Conservation (phyloP, 257 asterid genomes). For the Linaria vulgaris region DNA sequence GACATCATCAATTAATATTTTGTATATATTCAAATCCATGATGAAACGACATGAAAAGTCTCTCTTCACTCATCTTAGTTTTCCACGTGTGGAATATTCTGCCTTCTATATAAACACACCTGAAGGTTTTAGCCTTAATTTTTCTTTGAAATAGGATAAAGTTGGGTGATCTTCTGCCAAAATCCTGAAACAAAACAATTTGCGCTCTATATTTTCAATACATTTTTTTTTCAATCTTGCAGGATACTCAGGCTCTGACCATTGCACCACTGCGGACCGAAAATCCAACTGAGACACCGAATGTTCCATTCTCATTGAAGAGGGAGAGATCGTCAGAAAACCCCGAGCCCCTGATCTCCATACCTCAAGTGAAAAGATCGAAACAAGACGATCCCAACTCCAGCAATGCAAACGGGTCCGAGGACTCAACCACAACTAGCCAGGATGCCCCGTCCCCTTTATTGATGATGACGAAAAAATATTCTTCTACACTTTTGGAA, state of each 20-base stretch:
- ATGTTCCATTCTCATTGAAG: conserved; percentile 65
- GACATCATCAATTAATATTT: too few relatives aligned
- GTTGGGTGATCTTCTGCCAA: too few relatives aligned
- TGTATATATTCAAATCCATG: too few relatives aligned
- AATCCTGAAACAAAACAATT: too few relatives aligned
- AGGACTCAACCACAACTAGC: conserved; percentile 91
- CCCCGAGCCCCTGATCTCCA: conserved; percentile 57
- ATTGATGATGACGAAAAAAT: conserved; percentile 72
- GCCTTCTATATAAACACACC: too few relatives aligned
- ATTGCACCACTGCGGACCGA: conserved; percentile 54
- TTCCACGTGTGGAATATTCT: too few relatives aligned
- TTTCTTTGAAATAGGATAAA: too few relatives aligned
- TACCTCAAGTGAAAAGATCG: conserved; percentile 60
- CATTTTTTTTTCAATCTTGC: neutral
- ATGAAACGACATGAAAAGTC: too few relatives aligned
- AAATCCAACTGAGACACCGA: conserved; percentile 33
- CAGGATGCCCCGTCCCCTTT: conserved; percentile 58
- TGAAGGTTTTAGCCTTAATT: too few relatives aligned
- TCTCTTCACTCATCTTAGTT: too few relatives aligned
- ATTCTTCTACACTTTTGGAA: conserved; percentile 56
- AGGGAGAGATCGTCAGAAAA: conserved; percentile 66
- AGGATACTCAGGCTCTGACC: conserved; percentile 47
- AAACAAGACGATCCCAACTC: conserved; percentile 78
- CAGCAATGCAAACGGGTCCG: conserved; percentile 87
- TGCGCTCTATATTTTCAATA: too few relatives aligned